A percentile compares a stretch with the other conserved stretches of the same genome.
Evolutionary conservation across 305 asterid species (phyloP).

Genomic region (Nicotiana rustica): DNA sequence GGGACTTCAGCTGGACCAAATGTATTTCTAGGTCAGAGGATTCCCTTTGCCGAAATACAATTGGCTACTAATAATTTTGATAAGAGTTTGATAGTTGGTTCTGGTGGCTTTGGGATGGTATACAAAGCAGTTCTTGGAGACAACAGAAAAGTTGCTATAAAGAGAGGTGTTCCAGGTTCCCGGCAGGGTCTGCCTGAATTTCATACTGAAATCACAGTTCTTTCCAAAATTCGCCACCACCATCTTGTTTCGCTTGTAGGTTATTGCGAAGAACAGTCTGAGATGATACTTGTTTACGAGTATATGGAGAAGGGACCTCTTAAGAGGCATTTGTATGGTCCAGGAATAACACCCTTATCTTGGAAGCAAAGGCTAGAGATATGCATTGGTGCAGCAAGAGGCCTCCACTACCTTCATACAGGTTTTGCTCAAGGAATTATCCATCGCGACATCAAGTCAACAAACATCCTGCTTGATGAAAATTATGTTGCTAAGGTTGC

Average conservation of each 20-base stretch:
- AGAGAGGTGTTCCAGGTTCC: conserved; percentile 83
- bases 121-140: conserved; percentile 69
- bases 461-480: conserved; percentile 82
- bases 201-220: conserved; percentile 75
- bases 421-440: conserved; percentile 92
- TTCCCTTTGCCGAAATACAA: conserved; percentile 70
- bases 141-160: conserved; percentile 76
- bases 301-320: conserved; percentile 86
- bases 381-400: conserved; percentile 96
- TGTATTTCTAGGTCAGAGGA: conserved; percentile 66
- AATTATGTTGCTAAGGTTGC: conserved; percentile 81
- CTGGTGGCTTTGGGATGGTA: conserved; percentile 92
- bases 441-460: conserved; percentile 88
- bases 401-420: conserved; percentile 90
- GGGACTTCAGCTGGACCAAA: conserved; percentile 66
- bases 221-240: conserved; percentile 85
- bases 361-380: conserved; percentile 92
- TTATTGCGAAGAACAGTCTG: conserved; percentile 87
- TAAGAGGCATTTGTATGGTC: conserved; percentile 73
- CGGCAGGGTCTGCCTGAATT: conserved; percentile 93
- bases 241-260: conserved; percentile 93
- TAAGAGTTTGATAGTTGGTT: conserved; percentile 69
- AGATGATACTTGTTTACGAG: conserved; percentile 92
- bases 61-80: conserved; percentile 76
- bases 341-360: conserved; percentile 58